phyloP scores from a whole-genome alignment of 331 rosid genomes.

The Pyrus hybrid region DNA sequence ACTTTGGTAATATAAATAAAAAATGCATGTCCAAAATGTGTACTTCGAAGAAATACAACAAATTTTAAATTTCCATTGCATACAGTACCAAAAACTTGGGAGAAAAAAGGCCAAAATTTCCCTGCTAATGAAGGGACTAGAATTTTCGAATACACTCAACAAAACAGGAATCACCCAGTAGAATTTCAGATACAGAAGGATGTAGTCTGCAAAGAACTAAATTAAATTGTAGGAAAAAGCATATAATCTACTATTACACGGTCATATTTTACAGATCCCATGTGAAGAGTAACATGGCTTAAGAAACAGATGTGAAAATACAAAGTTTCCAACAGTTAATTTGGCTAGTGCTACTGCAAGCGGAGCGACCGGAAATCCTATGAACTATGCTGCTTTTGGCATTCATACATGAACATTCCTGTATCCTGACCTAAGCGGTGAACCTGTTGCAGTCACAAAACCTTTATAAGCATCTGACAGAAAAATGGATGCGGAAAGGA shows the following conservation, averaged over 20 bases:
- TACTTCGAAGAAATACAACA: not conserved
- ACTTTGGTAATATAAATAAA: not conserved
- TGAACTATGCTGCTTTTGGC: not conserved
- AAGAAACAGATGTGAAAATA: conserved; percentile 10
- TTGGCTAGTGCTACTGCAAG: not conserved
- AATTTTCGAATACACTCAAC: no score
- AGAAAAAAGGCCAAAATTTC: not conserved
- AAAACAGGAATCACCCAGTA: not conserved
- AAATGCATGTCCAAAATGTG: not conserved
- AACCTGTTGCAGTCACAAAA: conserved; percentile 20
- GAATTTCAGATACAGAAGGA: not conserved
- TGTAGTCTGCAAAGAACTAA: not conserved
- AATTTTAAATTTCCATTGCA: not conserved
- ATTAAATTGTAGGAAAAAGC: not conserved
- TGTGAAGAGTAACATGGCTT: conserved; percentile 29
- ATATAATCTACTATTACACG: conserved; percentile 1
- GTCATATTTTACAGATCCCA: conserved; percentile 19
- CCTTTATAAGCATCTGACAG: not conserved
- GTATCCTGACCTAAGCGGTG: not conserved
- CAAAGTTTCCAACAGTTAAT: not conserved
- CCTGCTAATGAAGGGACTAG: not conserved
- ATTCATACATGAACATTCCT: not conserved
- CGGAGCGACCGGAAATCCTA: not conserved
- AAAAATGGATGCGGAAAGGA: not conserved
- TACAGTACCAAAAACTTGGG: not conserved